These are phyloP conservation scores for Linnemannia elongata DNA, from an alignment of 192 early-diverging fungal species.

Conservation along the genomic window DNA sequence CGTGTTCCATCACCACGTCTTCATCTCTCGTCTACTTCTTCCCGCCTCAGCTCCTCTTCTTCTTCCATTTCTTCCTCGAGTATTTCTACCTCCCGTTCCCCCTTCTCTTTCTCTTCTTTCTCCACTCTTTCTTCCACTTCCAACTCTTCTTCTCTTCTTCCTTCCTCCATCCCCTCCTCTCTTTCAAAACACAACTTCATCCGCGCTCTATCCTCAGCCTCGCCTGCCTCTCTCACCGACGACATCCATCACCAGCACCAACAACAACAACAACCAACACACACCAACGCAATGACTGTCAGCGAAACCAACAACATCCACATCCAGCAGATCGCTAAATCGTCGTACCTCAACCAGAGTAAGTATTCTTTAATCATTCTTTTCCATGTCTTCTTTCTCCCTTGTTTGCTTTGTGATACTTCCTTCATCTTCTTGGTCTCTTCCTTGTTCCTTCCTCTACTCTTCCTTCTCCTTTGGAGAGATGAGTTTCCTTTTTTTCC, in stretches of 20 bases:
- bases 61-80: constrained; percentile 6
- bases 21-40: constrained; percentile 10
- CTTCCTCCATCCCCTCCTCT: not conserved
- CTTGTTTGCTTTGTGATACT: not conserved
- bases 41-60: constrained; percentile 6
- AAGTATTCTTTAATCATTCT: constrained; percentile 8
- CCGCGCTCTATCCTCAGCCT: not conserved
- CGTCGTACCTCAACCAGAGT: constrained; percentile 55
- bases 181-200: constrained; percentile 5
- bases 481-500: not conserved
- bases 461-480: not conserved
- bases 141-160: not conserved
- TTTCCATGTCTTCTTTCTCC: not conserved
- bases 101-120: constrained; percentile 10
- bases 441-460: not conserved
- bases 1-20: not conserved
- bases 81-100: not conserved
- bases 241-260: constrained; percentile 5
- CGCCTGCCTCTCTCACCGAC: constrained; percentile 11
- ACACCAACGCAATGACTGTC: constrained; percentile 49
- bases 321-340: constrained; percentile 51
- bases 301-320: constrained; percentile 22
- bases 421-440: not conserved
- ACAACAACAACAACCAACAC: not conserved
- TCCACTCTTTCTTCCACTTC: constrained; percentile 17